Base-by-base conservation (phyloP, 2,329 filamentous ascomycete genomes). In the Ophiocordyceps camponoti-leonardi region DNA sequence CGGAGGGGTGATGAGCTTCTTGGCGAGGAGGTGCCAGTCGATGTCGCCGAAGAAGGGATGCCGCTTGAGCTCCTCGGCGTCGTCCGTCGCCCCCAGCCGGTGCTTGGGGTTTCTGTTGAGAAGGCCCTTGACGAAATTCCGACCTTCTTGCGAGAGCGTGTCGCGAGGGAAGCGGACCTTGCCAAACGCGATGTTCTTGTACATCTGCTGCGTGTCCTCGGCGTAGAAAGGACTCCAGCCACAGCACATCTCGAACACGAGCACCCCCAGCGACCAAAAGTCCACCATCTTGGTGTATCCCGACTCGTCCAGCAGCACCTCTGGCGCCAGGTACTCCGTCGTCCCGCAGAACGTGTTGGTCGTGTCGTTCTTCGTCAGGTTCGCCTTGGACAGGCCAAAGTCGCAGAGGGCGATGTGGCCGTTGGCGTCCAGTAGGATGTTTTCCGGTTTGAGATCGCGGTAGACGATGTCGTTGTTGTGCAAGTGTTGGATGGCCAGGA, bases 271-370 rank as follows among this genome's bases (percentile, higher is more conserved):
- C 2, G 92, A 98, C 92, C 92, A 98, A 63, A 96, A 98, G 62
- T 98, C 92, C 7, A 98, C 92, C 92, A 98, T 96, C 68, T 96
- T 96, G 46, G 92, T 96, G 64, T 98, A 98, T 31, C 92, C 92
- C 56, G 87, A 85, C 67, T 98, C 92, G 54, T 98, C 92, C 41
- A 98, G 68, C 14, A 98, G 72, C 3, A 96, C 92, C 59, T 98
- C 92, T 0, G 92, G 92, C 0, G 92, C 92, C 19, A 98, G 74
- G 59, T 98, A 98, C 61, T 98, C 92, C 0, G 92, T 98, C 1
- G 92, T 98, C 49, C 92, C 92, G 60, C 92, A 98, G 64, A 98
- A 98, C 0, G 92, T 98, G 65, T 96, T 98, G 45, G 92, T 98
- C 0, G 92, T 98, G 51, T 93, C 88, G 58, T 96, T 93, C 65